Conservation (phyloP, 164 flowering plant genomes). For the Cinnamomum chago region DNA sequence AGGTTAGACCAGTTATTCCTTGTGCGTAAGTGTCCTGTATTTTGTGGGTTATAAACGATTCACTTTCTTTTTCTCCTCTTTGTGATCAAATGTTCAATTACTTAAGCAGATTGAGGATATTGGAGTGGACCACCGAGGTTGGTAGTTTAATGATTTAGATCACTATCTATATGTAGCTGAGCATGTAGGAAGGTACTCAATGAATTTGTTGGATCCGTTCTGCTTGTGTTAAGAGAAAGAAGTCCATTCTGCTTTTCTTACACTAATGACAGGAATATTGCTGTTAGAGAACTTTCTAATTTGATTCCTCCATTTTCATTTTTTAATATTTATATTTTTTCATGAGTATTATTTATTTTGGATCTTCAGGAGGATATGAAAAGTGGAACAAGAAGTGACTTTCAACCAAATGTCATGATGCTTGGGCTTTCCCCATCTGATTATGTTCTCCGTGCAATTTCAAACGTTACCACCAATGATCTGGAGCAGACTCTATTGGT, state of each 20-base stretch:
- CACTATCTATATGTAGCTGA: too few relatives aligned
- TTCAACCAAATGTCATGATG: conserved; percentile 73
- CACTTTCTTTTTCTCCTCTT: too few relatives aligned
- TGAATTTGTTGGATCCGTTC: too few relatives aligned
- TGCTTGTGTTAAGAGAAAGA: neutral
- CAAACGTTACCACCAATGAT: conserved; percentile 76
- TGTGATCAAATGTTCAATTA: too few relatives aligned
- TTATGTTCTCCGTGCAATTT: conserved; percentile 66
- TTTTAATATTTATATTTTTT: neutral
- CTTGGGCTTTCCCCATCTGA: conserved; percentile 85
- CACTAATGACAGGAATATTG: neutral
- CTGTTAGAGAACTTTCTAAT: neutral
- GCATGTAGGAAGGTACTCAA: too few relatives aligned
- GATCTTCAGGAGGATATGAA: conserved; percentile 66
- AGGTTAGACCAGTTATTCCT: too few relatives aligned
- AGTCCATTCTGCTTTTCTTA: neutral
- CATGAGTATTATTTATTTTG: neutral
- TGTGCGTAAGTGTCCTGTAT: too few relatives aligned
- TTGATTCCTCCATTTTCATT: neutral
- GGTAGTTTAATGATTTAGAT: too few relatives aligned
- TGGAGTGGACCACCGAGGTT: too few relatives aligned
- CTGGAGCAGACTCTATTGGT: conserved; percentile 92
- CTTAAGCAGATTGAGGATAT: too few relatives aligned
- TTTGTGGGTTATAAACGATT: too few relatives aligned
- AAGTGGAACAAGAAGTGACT: conserved; percentile 39